Base-by-base conservation (phyloP, 2,329 filamentous ascomycete genomes). In the Pseudohalonectria lignicola region DNA sequence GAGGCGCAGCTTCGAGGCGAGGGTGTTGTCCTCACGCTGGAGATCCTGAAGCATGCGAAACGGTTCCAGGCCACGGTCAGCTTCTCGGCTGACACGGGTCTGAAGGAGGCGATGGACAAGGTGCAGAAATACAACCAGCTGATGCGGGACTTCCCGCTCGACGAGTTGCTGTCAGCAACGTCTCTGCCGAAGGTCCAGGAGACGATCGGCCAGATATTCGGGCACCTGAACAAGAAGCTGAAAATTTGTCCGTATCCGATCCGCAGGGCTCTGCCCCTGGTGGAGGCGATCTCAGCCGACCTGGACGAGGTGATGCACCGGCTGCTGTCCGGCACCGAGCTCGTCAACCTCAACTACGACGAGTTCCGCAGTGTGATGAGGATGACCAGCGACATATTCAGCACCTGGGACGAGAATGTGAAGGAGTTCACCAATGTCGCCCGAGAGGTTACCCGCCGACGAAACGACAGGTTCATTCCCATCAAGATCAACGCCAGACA, bases 41-140 rank as follows among this genome's bases (percentile, higher is more conserved):
- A 95, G 50, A 90, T 98, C 43, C 70, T 99, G 45, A 90, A 93
- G 60, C 85, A 95, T 57, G 93, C 90, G 36, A 99, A 98, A 65
- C 85, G 93, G 53, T 96, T 95, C 62, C 88, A 95, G 62, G 90
- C 92, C 10, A 95, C 90, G 3, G 85, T 96, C 51, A 96, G 90
- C 64, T 96, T 99, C 57, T 83, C 82, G 26, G 86, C 92, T 2
- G 93, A 99, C 60, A 98, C 92, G 26, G 90, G 92, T 3, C 62
- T 98, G 56, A 94, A 94, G 59, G 92, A 98, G 61, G 87, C 87
- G 18, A 92, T 88, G 58, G 92, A 98, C 45, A 83, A 85, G 56
- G 93, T 98, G 34, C 86, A 94, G 59, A 95, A 95, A 61, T 98
- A 96, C 69, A 99, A 98, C 56, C 86, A 94, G 63, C 74, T 98